Percentiles rank a stretch among this genome's conserved stretches.
Evolutionary conservation across 2,329 filamentous ascomycete genomes (phyloP).

Genomic region (Alternaria tenuissima): DNA sequence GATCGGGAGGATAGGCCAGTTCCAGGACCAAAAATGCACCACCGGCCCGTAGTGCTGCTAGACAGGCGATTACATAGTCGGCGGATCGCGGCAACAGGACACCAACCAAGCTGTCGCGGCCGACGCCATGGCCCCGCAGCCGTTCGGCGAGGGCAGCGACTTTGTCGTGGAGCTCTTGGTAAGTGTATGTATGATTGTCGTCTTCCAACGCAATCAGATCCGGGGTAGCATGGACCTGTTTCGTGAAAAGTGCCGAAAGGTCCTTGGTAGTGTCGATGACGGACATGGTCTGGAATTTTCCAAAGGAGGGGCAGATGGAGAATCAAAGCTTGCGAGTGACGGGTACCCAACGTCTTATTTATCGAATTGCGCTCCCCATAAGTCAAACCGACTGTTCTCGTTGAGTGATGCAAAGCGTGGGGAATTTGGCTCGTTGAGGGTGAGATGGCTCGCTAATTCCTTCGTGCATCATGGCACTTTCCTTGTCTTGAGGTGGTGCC

Average conservation of each 20-base stretch:
- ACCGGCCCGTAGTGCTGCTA: conserved; percentile 79
- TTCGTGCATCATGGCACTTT: conserved; percentile 16
- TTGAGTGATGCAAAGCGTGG: conserved; percentile 26
- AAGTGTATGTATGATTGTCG: conserved; percentile 71
- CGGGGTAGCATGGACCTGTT: conserved; percentile 74
- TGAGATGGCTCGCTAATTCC: conserved; percentile 22
- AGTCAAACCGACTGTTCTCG: conserved; percentile 21
- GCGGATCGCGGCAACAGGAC: conserved; percentile 78
- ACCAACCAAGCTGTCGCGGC: conserved; percentile 76
- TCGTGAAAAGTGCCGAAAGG: conserved; percentile 73
- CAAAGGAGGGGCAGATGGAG: conserved; percentile 14
- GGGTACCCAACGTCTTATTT: conserved; percentile 32
- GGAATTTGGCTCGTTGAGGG: conserved; percentile 27
- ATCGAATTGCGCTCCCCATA: conserved; percentile 24
- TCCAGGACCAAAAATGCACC: conserved; percentile 84
- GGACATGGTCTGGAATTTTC: conserved; percentile 59
- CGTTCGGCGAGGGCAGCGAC: conserved; percentile 70
- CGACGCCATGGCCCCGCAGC: conserved; percentile 72
- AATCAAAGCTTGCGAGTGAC: conserved; percentile 2
- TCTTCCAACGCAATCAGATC: conserved; percentile 77
- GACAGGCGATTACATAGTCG: conserved; percentile 79
- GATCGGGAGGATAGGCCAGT: conserved; percentile 76
- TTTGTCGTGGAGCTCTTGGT: conserved; percentile 73
- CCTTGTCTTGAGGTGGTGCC: conserved; percentile 19
- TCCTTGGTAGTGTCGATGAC: conserved; percentile 76